phyloP scores from a whole-genome alignment of 306 rosid species.

The Acacia confusa region DNA sequence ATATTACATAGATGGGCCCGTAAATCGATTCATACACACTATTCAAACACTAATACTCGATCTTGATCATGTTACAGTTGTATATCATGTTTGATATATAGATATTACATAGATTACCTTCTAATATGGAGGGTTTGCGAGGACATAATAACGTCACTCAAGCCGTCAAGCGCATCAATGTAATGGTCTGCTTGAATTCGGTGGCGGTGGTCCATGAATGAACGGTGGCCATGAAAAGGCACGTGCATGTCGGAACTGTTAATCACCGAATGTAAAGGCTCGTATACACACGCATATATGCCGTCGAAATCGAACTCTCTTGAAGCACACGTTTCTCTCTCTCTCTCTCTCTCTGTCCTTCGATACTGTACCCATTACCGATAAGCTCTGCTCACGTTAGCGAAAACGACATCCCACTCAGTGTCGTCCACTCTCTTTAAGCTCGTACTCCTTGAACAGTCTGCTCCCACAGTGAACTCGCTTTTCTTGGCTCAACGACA shows the following conservation, averaged over 20 bases:
- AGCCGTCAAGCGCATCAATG: not conserved
- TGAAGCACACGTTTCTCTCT: not conserved
- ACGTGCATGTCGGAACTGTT: not conserved
- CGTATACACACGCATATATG: not conserved
- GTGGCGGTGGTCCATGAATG: not conserved
- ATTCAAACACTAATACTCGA: not conserved
- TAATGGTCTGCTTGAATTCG: not conserved
- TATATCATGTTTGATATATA: too few relatives aligned
- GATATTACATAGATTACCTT: not conserved
- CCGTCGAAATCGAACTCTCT: not conserved
- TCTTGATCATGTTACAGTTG: too few relatives aligned
- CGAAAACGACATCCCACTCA: not conserved
- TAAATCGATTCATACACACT: not conserved
- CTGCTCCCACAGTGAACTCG: not conserved
- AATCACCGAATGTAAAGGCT: not conserved
- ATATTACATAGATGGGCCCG: not conserved
- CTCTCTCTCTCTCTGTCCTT: not conserved
- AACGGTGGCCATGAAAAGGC: not conserved
- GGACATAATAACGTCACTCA: not conserved
- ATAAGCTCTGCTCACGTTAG: not conserved
- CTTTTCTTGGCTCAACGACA: not conserved
- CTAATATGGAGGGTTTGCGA: not conserved
- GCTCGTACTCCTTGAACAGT: not conserved
- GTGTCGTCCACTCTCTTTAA: not conserved
- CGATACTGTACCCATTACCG: not conserved